Percentiles rank a stretch among this genome's conserved stretches.
These are phyloP conservation scores for Jaminaea rosea DNA, from an alignment of 1,284 basidiomycete genomes.

Conservation along the genomic window DNA sequence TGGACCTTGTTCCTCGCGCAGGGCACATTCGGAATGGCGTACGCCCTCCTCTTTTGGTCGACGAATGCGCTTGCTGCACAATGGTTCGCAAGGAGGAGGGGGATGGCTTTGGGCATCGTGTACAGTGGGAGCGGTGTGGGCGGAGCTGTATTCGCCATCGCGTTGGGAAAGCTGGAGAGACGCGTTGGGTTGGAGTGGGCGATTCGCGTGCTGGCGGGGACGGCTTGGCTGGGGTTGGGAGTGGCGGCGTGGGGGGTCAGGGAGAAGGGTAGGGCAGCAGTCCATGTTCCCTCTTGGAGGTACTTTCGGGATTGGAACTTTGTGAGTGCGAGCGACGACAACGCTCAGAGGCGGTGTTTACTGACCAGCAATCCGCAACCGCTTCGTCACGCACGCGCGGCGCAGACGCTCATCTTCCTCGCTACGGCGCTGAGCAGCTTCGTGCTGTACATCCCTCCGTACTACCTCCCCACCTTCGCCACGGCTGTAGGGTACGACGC, in stretches of 20 bases:
- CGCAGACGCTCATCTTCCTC: constrained; percentile 38
- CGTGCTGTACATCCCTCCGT: constrained; percentile 47
- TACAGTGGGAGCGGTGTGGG: constrained; percentile 44
- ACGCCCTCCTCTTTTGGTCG: constrained; percentile 20
- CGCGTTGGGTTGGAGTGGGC: constrained; percentile 31
- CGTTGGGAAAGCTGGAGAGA: constrained; percentile 22
- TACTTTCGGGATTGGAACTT: too few species aligned
- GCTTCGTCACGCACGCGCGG: too few species aligned
- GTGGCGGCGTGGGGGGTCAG: too few species aligned
- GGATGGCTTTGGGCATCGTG: constrained; percentile 44
- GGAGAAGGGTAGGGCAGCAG: too few species aligned
- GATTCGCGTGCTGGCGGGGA: constrained; percentile 35
- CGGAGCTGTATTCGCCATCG: constrained; percentile 40
- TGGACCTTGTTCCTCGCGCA: constrained; percentile 12
- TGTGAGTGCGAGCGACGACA: too few species aligned
- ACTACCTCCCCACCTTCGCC: constrained; percentile 47
- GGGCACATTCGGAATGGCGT: constrained; percentile 16
- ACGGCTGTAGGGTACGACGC: constrained; percentile 25
- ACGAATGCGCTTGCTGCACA: constrained; percentile 21
- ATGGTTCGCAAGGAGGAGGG: constrained; percentile 42
- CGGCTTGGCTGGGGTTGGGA: too few species aligned
- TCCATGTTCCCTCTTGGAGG: too few species aligned
- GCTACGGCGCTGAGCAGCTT: constrained; percentile 44
- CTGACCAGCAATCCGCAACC: too few species aligned
- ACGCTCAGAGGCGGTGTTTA: too few species aligned